Evolutionary conservation across 2,329 filamentous ascomycete species (phyloP).

Genomic region (Xylaria sp.): DNA sequence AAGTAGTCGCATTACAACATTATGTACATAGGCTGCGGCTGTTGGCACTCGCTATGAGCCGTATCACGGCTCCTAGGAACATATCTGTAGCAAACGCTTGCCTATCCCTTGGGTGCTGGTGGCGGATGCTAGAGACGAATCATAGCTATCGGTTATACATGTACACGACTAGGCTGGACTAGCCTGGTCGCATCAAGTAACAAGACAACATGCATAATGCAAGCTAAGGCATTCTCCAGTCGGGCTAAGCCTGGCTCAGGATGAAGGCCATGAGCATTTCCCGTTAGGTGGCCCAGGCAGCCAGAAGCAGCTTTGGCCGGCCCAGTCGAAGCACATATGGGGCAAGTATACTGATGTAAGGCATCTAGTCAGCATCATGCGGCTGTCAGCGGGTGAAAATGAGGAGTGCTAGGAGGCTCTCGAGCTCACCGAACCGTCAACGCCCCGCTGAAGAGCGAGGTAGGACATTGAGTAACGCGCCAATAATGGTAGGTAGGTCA

Average conservation of each 20-base stretch:
- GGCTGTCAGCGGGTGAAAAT: conserved; percentile 23
- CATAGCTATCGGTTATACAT: conserved; percentile 28
- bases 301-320: conserved; percentile 5
- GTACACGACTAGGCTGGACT: conserved; percentile 27
- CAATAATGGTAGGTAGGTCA: conserved; percentile 27
- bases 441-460: conserved; percentile 26
- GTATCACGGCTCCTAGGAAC: neutral
- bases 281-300: conserved; percentile 18
- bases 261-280: conserved; percentile 16
- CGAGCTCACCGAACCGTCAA: conserved; percentile 33
- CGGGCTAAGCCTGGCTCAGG: conserved; percentile 9
- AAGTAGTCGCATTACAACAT: conserved; percentile 2
- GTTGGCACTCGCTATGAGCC: conserved; percentile 16
- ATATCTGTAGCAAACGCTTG: conserved; percentile 22
- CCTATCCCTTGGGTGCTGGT: conserved; percentile 1
- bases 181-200: conserved; percentile 27
- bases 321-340: conserved; percentile 20
- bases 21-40: conserved; percentile 7
- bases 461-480: conserved; percentile 30
- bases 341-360: conserved; percentile 19
- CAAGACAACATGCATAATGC: conserved; percentile 20
- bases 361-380: conserved; percentile 10
- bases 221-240: conserved; percentile 16
- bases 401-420: conserved; percentile 26
- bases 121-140: conserved; percentile 14